Evolutionary conservation across 2,329 filamentous ascomycete species (phyloP), one percentile per base, ranked within the genome.

Genomic region (Penicillium decumbens): DNA sequence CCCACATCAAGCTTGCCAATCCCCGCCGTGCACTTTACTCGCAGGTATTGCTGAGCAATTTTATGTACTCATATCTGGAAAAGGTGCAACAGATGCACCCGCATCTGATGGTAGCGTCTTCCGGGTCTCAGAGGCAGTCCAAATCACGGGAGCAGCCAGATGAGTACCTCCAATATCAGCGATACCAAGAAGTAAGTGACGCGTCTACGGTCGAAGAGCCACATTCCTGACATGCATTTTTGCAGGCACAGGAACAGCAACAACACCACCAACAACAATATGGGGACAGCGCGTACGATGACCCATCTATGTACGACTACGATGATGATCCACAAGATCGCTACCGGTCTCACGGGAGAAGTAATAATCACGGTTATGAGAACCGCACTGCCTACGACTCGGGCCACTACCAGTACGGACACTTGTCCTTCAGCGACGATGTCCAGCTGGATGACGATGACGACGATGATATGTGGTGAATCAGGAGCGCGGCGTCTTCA

Each of bases 81-180:
- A 98, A 97, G 70, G 93, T 98, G 40, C 93, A 98, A 72, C 90
- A 95, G 64, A 96, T 96, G 89, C 93, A 98, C 69, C 93, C 93
- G 38, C 89, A 95, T 65, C 88, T 96, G 73, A 88, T 95, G 63
- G 85, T 95, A 38, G 89, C 89, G n/a, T 81, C 87, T 30, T 91
- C 87, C 44, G 75, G 78, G 13, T 84, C 87, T 30, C 89, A 90
- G 61, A 84, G 87, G 52, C 67, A 71, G 39, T 70, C 74, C 32
- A 64, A 69, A 44, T 57, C 62, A 39, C 60, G 64, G 37, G 66
- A 72, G 8, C 68, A 73, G 45, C 63, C 66, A 27, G 72, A 74
- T 28, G 72, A 75, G 53, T 73, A 72, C 55, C 51, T 60, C 20
- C 71, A 74, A 55, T 75, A 76, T 54, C 73, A 75, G 58, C 63